Evolutionary conservation across 1,284 basidiomycete species (phyloP).

Genomic region (Agaricales sp.): DNA sequence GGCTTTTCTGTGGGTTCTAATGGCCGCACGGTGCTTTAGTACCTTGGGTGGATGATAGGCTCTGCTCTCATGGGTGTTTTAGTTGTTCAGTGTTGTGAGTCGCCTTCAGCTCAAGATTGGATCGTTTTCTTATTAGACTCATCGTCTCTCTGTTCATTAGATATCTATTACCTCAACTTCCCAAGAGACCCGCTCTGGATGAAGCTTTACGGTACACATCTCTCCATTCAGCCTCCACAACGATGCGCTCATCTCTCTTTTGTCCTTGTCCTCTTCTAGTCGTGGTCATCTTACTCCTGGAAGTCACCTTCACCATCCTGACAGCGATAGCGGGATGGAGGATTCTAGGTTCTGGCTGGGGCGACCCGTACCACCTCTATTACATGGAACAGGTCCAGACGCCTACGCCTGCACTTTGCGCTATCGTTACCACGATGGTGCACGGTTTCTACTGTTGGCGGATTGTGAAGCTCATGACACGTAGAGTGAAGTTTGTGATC

Average conservation of each 20-base stretch:
- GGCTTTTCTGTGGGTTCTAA: neutral
- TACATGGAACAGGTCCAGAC: neutral
- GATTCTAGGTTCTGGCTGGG: neutral
- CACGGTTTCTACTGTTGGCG: neutral
- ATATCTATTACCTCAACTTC: neutral
- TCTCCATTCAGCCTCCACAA: neutral
- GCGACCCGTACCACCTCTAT: neutral
- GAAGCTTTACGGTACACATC: neutral
- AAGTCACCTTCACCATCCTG: neutral
- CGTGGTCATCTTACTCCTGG: neutral
- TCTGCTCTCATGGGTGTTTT: neutral
- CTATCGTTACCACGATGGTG: neutral
- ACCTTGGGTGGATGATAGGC: neutral
- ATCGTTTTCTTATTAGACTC: neutral
- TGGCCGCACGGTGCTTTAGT: neutral
- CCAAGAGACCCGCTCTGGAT: neutral
- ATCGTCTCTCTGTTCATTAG: too few relatives aligned
- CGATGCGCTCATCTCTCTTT: neutral
- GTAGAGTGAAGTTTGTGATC: neutral
- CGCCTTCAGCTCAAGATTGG: neutral
- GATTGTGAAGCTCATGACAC: neutral
- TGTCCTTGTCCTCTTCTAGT: neutral
- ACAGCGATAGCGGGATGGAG: neutral
- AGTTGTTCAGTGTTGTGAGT: neutral
- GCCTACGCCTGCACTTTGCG: neutral